Evolutionary conservation across 2,329 filamentous ascomycete genomes (phyloP).

Genomic region (Nectriaceae sp.): DNA sequence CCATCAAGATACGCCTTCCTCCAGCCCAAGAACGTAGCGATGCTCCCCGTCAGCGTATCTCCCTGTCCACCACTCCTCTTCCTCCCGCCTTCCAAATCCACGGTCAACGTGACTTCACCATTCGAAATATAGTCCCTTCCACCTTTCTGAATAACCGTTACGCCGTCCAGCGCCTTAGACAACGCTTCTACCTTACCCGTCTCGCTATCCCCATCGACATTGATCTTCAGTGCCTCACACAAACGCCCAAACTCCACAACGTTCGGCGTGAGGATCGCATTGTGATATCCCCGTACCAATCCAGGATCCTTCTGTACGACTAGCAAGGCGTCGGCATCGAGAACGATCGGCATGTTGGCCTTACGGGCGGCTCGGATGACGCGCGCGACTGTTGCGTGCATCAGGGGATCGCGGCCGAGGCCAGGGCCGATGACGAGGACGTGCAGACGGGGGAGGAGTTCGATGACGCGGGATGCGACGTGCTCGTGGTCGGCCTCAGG

Average conservation of each 20-base stretch:
- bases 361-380: slow-evolving; percentile 80
- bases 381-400: slow-evolving; percentile 80
- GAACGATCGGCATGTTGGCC: slow-evolving; percentile 73
- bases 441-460: slow-evolving; percentile 83
- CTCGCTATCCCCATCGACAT: slow-evolving; percentile 46
- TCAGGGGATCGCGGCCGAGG: slow-evolving; percentile 83
- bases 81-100: slow-evolving; percentile 76
- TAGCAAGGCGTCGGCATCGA: slow-evolving; percentile 88
- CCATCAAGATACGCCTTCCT: slow-evolving; percentile 81
- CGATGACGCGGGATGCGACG: slow-evolving; percentile 70
- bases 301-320: slow-evolving; percentile 75
- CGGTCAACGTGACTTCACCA: slow-evolving; percentile 71
- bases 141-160: slow-evolving; percentile 92
- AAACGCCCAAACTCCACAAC: slow-evolving; percentile 88
- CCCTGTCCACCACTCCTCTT: slow-evolving; percentile 95
- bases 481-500: slow-evolving; percentile 56
- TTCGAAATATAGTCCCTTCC: slow-evolving; percentile 80
- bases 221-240: slow-evolving; percentile 72
- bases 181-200: slow-evolving; percentile 62
- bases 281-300: slow-evolving; percentile 76
- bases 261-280: slow-evolving; percentile 91
- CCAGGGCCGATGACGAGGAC: slow-evolving; percentile 92
- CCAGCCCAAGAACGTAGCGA: slow-evolving; percentile 90
- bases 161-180: slow-evolving; percentile 76
- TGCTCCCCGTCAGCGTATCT: slow-evolving; percentile 86